phyloP scores from a whole-genome alignment of 164 flowering plant genomes.

The Cinnamomum micranthum region DNA sequence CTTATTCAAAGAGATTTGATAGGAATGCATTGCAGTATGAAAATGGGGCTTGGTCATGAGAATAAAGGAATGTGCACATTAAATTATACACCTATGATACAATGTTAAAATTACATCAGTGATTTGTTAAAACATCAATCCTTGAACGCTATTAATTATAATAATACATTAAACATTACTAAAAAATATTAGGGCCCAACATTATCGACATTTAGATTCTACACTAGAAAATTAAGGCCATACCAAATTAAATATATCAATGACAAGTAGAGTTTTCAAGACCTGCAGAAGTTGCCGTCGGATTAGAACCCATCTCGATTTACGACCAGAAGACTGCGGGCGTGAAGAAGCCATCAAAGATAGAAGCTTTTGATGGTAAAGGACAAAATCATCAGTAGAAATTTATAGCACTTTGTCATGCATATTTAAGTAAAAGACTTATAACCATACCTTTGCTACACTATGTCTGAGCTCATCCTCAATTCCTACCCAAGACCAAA shows the following conservation, averaged over 20 bases:
- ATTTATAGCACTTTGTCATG: neutral
- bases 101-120: neutral
- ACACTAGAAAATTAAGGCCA: neutral
- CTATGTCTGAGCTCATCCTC: constrained; percentile 62
- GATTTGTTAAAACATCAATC: neutral
- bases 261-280: neutral
- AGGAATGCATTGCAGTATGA: no score
- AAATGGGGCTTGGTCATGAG: no score
- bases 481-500: constrained; percentile 93
- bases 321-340: constrained; percentile 80
- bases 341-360: constrained; percentile 70
- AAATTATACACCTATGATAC: no score
- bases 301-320: constrained; percentile 75
- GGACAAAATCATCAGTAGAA: constrained; percentile 9
- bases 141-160: neutral
- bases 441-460: constrained; percentile 73
- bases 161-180: neutral
- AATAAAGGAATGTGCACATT: neutral
- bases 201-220: neutral
- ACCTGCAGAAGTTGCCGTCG: constrained; percentile 95
- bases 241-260: neutral
- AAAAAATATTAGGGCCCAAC: neutral
- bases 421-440: neutral
- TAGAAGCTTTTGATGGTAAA: constrained; percentile 55
- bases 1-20: no score